Conservation (phyloP, 1,284 basidiomycete species). For the Fomitopsis betulina region DNA sequence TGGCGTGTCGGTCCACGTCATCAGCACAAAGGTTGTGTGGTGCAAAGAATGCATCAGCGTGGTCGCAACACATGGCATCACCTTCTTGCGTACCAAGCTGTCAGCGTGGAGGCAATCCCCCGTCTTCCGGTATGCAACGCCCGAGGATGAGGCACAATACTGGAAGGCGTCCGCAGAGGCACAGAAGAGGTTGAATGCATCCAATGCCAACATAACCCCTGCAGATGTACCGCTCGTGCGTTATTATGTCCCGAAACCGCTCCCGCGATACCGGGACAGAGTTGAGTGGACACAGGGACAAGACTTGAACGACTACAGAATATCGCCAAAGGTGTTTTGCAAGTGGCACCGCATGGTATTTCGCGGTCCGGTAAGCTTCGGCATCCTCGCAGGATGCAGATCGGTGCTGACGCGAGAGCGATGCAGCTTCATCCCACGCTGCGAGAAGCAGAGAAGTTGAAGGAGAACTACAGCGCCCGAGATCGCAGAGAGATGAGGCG, state of each 20-base stretch:
- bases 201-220: constrained; percentile 13
- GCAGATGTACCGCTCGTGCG: constrained; percentile 17
- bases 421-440: constrained; percentile 30
- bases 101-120: neutral
- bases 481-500: constrained; percentile 35
- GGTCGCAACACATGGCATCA: neutral
- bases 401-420: neutral
- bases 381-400: neutral
- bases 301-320: constrained; percentile 18
- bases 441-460: constrained; percentile 23
- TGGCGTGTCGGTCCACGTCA: neutral
- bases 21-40: neutral
- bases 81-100: neutral
- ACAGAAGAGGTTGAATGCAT: constrained; percentile 5
- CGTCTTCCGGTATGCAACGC: constrained; percentile 3
- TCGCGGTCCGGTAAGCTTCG: constrained; percentile 27
- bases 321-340: constrained; percentile 30
- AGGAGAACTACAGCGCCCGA: constrained; percentile 30
- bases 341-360: constrained; percentile 41
- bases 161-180: constrained; percentile 12
- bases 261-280: constrained; percentile 20
- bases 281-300: neutral
- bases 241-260: constrained; percentile 23
- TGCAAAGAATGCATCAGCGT: neutral
- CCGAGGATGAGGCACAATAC: constrained; percentile 14